Evolutionary conservation across 306 rosid species (phyloP).

Genomic region (Begonia masoniana): DNA sequence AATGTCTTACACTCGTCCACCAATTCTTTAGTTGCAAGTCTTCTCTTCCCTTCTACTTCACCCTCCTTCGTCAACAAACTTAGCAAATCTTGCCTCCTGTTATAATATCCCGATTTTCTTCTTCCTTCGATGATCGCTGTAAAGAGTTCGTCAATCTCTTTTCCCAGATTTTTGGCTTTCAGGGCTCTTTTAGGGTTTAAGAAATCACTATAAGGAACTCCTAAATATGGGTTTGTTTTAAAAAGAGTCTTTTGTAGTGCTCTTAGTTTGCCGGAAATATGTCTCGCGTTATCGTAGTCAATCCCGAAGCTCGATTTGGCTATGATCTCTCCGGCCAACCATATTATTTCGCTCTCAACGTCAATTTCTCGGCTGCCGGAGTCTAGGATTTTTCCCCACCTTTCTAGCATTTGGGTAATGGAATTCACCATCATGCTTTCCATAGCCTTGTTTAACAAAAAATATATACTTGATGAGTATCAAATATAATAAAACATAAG

Average conservation of each 20-base stretch:
- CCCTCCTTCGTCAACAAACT: conserved; percentile 43
- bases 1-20: conserved; percentile 86
- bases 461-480: too few relatives aligned
- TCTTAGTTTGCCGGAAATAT: conserved; percentile 40
- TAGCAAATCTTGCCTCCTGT: conserved; percentile 24
- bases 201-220: conserved; percentile 50
- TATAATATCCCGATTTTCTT: conserved; percentile 1
- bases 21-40: conserved; percentile 28
- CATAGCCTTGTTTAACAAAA: conserved; percentile 30
- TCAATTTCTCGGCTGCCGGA: conserved; percentile 45
- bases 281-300: conserved; percentile 23
- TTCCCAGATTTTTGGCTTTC: conserved; percentile 48
- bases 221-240: conserved; percentile 49
- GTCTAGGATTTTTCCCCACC: conserved; percentile 29
- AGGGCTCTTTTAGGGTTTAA: conserved; percentile 34
- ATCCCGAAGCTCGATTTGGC: conserved; percentile 77
- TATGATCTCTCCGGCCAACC: conserved; percentile 70
- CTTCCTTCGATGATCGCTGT: conserved; percentile 22
- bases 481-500: too few relatives aligned
- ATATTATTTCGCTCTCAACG: conserved; percentile 37
- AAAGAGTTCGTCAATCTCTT: conserved; percentile 44
- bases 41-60: conserved; percentile 17
- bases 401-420: conserved; percentile 50
- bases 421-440: conserved; percentile 44
- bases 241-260: conserved; percentile 59